These are phyloP conservation scores for Anthostomella pinea DNA, from an alignment of 2,329 filamentous ascomycete genomes.

Conservation along the genomic window DNA sequence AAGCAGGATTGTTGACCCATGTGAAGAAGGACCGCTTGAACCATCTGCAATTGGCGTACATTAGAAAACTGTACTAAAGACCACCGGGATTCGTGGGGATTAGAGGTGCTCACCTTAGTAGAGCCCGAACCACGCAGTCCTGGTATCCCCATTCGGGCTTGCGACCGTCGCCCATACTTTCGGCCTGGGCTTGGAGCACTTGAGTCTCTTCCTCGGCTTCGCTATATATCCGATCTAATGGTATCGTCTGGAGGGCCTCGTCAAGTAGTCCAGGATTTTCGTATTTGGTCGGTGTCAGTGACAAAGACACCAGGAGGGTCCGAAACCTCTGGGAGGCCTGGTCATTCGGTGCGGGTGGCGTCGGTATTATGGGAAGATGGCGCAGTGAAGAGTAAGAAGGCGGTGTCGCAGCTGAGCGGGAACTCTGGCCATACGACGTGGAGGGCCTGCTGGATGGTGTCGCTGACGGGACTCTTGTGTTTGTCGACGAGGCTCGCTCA, in stretches of 20 bases:
- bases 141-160: conserved; percentile 95
- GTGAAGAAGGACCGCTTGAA: conserved; percentile 94
- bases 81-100: neutral
- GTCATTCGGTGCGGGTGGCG: conserved; percentile 66
- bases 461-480: conserved; percentile 41
- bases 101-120: conserved; percentile 64
- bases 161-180: conserved; percentile 76
- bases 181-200: conserved; percentile 81
- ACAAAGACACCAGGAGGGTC: conserved; percentile 80
- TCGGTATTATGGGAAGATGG: conserved; percentile 68
- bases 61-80: conserved; percentile 14
- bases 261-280: conserved; percentile 94
- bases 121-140: conserved; percentile 87
- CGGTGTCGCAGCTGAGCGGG: conserved; percentile 35
- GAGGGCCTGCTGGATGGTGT: conserved; percentile 43
- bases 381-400: conserved; percentile 61
- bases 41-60: conserved; percentile 58
- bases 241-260: conserved; percentile 82
- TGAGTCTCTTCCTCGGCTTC: conserved; percentile 94
- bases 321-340: conserved; percentile 70
- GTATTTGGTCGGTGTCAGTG: conserved; percentile 86
- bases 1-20: conserved; percentile 94
- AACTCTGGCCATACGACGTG: conserved; percentile 35
- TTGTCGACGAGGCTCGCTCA: conserved; percentile 50
- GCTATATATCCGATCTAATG: conserved; percentile 84